Conservation (phyloP, 257 asterid genomes). For the Perilla frutescens region DNA sequence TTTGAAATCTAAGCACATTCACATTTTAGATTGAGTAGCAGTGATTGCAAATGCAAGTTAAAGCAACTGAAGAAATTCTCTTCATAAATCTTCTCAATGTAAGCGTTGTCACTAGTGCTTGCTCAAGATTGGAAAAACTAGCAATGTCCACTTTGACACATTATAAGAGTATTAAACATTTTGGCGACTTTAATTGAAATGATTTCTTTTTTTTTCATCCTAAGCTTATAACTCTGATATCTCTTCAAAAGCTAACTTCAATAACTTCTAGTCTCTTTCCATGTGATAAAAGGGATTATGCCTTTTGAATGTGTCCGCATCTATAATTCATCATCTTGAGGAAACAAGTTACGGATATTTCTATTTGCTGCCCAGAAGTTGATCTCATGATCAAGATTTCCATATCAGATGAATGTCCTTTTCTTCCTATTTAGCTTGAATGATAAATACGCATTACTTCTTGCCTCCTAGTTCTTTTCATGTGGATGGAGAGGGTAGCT, state of each 20-base stretch:
- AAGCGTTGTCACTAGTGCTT: background rate
- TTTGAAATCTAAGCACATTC: background rate
- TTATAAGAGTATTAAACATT: background rate
- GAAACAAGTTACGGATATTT: background rate
- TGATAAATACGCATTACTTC: background rate
- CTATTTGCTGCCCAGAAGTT: background rate
- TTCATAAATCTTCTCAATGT: background rate
- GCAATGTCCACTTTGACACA: background rate
- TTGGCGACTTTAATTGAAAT: background rate
- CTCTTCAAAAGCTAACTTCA: background rate
- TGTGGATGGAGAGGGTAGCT: background rate
- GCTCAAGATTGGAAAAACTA: background rate
- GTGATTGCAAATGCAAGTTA: background rate
- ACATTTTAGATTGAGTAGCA: background rate
- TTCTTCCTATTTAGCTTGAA: background rate
- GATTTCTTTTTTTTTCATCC: background rate
- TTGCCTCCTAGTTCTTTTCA: background rate
- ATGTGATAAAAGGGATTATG: background rate
- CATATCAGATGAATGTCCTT: background rate
- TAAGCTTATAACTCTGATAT: background rate
- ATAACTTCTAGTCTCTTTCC: conserved; percentile 1
- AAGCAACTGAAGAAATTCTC: background rate
- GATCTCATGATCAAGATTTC: background rate
- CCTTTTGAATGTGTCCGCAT: background rate
- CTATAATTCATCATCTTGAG: background rate